A percentile compares a stretch with the other conserved stretches of the same genome.
Conservation (phyloP, 768 basidiomycete genomes). For the Coprinellus aureogranulatus region DNA sequence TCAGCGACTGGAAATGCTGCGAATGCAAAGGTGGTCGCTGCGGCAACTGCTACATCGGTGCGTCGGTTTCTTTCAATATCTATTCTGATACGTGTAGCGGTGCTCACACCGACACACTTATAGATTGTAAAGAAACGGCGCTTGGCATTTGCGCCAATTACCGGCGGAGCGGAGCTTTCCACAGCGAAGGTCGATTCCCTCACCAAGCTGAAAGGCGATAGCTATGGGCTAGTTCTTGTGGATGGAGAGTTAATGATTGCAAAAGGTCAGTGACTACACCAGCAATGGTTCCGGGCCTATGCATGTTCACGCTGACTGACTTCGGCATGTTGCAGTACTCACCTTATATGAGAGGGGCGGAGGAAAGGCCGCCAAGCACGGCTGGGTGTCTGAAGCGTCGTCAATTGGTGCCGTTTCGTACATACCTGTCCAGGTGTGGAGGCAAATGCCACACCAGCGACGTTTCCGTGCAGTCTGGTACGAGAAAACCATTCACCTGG, state of each 20-base stretch:
- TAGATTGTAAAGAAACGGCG: background rate
- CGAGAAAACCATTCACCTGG: background rate
- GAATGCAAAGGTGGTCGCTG: background rate
- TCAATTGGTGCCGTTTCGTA: constrained; percentile 10
- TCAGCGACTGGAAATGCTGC: background rate
- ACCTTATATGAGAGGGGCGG: constrained; percentile 9
- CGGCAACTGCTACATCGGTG: background rate
- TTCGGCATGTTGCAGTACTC: constrained; percentile 10
- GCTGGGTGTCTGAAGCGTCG: constrained; percentile 4
- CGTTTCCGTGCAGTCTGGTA: constrained; percentile 1
- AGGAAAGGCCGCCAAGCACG: constrained; percentile 9
- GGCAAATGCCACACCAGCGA: background rate
- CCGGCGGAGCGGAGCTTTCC: background rate
- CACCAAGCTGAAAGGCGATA: background rate
- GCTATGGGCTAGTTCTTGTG: background rate
- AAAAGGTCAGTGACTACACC: background rate
- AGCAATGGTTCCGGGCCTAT: background rate
- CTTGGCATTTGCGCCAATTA: background rate
- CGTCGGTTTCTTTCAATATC: background rate
- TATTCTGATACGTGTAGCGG: background rate
- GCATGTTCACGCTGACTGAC: no score
- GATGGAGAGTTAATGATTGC: background rate
- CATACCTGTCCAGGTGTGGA: constrained; percentile 6
- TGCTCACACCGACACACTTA: background rate
- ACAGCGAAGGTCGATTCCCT: background rate